Conservation (phyloP, 2,329 filamentous ascomycete genomes). For the Botrytis porri region DNA sequence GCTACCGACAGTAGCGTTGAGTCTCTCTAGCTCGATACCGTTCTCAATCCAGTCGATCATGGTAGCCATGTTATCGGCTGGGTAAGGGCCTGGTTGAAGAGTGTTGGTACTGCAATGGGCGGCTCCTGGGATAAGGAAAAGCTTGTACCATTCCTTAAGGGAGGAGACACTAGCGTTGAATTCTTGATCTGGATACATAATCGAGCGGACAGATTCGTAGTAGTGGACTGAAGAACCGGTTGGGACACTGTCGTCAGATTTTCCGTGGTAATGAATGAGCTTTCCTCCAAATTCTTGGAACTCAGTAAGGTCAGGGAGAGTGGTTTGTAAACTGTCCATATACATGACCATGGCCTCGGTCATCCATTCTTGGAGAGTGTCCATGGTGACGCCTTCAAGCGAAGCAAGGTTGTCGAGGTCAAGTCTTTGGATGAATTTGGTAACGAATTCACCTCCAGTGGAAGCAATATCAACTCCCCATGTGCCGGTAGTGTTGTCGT, state of each 20-base stretch:
- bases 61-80: conserved; percentile 64
- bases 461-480: conserved; percentile 40
- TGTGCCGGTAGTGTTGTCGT: conserved; percentile 14
- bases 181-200: conserved; percentile 47
- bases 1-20: conserved; percentile 41
- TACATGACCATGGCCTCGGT: conserved; percentile 48
- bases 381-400: conserved; percentile 51
- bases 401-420: conserved; percentile 44
- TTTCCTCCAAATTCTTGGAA: conserved; percentile 53
- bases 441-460: conserved; percentile 41
- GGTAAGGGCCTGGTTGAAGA: conserved; percentile 40
- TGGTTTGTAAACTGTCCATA: conserved; percentile 52
- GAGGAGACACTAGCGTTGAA: conserved; percentile 42
- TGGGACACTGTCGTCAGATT: conserved; percentile 52
- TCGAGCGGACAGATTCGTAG: conserved; percentile 50
- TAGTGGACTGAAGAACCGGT: conserved; percentile 54
- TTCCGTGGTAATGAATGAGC: conserved; percentile 57
- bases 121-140: conserved; percentile 53
- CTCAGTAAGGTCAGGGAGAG: conserved; percentile 49
- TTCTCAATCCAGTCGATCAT: conserved; percentile 68
- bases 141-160: conserved; percentile 52
- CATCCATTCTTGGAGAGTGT: conserved; percentile 56
- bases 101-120: conserved; percentile 50
- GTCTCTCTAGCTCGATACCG: conserved; percentile 41
- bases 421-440: conserved; percentile 43